Evolutionary conservation across 768 basidiomycete species (phyloP).

Genomic region (Boletus tylopilopsis): DNA sequence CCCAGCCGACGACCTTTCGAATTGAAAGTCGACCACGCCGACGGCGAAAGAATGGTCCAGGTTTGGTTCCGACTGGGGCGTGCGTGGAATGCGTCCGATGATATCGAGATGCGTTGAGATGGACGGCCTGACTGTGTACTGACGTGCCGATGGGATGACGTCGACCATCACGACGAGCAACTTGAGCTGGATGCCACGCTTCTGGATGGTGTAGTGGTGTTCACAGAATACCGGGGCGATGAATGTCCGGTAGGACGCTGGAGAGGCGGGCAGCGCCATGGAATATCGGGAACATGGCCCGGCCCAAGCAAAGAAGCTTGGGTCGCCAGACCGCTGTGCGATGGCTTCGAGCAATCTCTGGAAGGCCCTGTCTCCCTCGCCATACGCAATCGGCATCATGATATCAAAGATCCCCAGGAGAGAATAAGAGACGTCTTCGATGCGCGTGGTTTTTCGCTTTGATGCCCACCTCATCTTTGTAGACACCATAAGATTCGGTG

Average conservation of each 20-base stretch:
- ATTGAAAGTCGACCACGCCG: slow-evolving; percentile 8
- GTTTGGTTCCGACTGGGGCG: background rate
- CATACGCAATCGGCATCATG: slow-evolving; percentile 9
- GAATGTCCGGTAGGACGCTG: slow-evolving; percentile 4
- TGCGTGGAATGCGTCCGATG: background rate
- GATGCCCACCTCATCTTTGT: slow-evolving; percentile 16
- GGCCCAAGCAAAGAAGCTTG: slow-evolving; percentile 13
- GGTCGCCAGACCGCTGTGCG: slow-evolving; percentile 10
- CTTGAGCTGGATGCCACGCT: slow-evolving; percentile 10
- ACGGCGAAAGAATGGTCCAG: background rate
- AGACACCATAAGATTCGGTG: slow-evolving; percentile 4
- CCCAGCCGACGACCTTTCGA: background rate
- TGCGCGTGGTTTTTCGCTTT: slow-evolving; percentile 9
- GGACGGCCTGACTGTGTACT: background rate
- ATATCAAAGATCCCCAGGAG: slow-evolving; percentile 13
- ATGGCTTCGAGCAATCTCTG: slow-evolving; percentile 11
- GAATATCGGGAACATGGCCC: slow-evolving; percentile 7
- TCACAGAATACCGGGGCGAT: background rate
- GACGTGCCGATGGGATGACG: background rate
- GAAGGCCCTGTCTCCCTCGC: slow-evolving; percentile 11
- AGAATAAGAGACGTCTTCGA: slow-evolving; percentile 9
- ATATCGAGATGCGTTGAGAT: background rate
- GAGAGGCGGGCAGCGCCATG: slow-evolving; percentile 8
- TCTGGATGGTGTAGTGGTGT: slow-evolving; percentile 8
- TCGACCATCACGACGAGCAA: slow-evolving; percentile 2